Base-by-base conservation (phyloP, 345 rosid species). In the Xanthoceras sorbifolium region DNA sequence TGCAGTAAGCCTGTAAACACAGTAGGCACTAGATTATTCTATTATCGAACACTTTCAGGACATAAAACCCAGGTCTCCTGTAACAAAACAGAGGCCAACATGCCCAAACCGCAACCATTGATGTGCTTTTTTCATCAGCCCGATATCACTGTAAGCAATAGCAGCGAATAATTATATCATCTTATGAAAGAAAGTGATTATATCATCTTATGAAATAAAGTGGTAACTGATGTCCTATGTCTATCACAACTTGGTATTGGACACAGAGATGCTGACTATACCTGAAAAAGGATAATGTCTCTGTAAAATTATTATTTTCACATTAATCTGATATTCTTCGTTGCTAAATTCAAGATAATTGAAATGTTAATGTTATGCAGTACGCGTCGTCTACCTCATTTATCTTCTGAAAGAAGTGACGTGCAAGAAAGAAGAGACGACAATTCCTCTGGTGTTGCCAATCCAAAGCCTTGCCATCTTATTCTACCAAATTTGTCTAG, bases 381-480 rank as follows among this genome's bases (percentile, higher is more conserved):
- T 10, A 34, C 22, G 62, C 40, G 7, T 54, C 38, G 55, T 23
- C 34, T 70, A 66, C 76, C 84, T 88, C 78, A 89, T 50, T 86
- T 78, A 64, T 88, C 90, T 84, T 88, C 89, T 82, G 93, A 78
- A 69, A 96, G 97, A 70, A 78, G 85, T 31, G 91, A 81, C 9
- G 97, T 84, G 84, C 95, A 89, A 29, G 92, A 93, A 82, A 88
- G 76, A 63, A 96, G 95, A 61, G 94, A 92, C 0, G 95, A 82
- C 72, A 91, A 36, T 86, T 96, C 97, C 69, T 92, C 97, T 28
- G 85, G 40, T 28, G 94, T 86, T 59, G 98, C 89, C 57, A 71
- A 54, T 72, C 99, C 99, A 79, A 80, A 89, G 68, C 99, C 99
- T 81, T 92, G 94, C 99, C 99, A 95, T 86, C 99, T 88, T 81